Base-by-base conservation (phyloP, 495 filamentous ascomycete genomes). In the Pseudevernia furfuracea region DNA sequence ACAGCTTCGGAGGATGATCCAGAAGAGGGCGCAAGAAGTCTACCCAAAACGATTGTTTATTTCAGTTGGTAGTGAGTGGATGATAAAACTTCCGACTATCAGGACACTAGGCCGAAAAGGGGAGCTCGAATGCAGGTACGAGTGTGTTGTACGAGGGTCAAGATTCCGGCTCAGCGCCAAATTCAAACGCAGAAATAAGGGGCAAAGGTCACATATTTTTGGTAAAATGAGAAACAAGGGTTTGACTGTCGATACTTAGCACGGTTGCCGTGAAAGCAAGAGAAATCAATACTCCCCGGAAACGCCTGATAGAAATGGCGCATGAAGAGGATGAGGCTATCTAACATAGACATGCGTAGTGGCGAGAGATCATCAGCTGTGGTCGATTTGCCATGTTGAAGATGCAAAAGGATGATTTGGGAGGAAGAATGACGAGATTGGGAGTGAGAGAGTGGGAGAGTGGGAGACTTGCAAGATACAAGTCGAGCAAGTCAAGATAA, bases 121-220 rank as follows among this genome's bases (percentile, higher is more conserved):
- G 49, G 49, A 53, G 49, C 28, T 53, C 5, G 49, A 19, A 53
- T 53, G 49, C 49, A 53, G 49, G 49, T 53, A 32, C 49, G 2
- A 1, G 14, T 46, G 43, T n/a, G n/a, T n/a, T n/a, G n/a, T n/a
- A n/a, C n/a, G n/a, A n/a, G n/a, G n/a, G n/a, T n/a, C n/a, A 10
- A 1, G 21, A 1, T 19, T 43, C 39, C 3, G 21, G 10, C 17
- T n/a, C 5, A 21, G 17, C 43, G 4, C 5, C 19, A 46, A 9
- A 46, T 46, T n/a, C 8, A 14, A 10, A 49, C 9, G 9, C 46
- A 3, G 23, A 25, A 49, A 12, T 9, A 25, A 21, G 46, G 46
- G 23, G 11, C 10, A 12, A 23, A 11, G 4, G 4, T 39, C 10
- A 10, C 37, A 49, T 25, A 0, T 21, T 25, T 3, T 4, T 12